Base-by-base conservation (phyloP, 345 rosid genomes). In the Cardamine occulta region DNA sequence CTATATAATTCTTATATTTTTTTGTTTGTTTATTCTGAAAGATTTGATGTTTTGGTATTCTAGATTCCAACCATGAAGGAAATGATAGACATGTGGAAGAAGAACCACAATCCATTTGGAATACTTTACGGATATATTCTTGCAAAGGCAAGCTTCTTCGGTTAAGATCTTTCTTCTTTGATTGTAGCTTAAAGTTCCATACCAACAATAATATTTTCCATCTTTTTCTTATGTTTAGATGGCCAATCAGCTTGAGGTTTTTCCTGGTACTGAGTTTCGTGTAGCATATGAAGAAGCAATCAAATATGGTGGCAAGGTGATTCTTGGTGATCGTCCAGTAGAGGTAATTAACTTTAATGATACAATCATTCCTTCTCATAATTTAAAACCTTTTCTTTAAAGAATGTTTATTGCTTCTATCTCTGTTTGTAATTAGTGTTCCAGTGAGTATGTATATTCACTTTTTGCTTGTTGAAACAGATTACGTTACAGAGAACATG, bases 271-370 rank as follows among this genome's bases (percentile, higher is more conserved):
- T 60, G 99, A 92, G 80, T 92, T 95, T 78, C 97, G 96, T 62
- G 93, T 89, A 79, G 99, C 94, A 53, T 89, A 34, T 85, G 93
- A 95, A 84, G 98, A 90, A 84, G 99, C 99, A 32, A 81, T 55
- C 74, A 85, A 88, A 68, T 89, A 92, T 82, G 90, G 88, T 65
- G 90, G 91, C 65, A 87, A 81, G 79, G 96, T 92, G 64, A 69
- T 90, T 68, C 93, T 92, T 66, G 99, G 99, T 72, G 99, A 95
- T 88, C 97, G 99, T 58, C 97, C 97, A 23, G 93, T 92, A 32
- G 85, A 91, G 86, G 99, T 89, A 61, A 73, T 15, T 89, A 61
- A 73, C n/a, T 47, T 66, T 24, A 35, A 7, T 74, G 4, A 42
- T 42, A 13, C 47, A 42, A 42, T 42, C 4, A 4, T 13, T 13